phyloP scores from a whole-genome alignment of 352 stramenopile species.

The Phytopythium mirpurense region DNA sequence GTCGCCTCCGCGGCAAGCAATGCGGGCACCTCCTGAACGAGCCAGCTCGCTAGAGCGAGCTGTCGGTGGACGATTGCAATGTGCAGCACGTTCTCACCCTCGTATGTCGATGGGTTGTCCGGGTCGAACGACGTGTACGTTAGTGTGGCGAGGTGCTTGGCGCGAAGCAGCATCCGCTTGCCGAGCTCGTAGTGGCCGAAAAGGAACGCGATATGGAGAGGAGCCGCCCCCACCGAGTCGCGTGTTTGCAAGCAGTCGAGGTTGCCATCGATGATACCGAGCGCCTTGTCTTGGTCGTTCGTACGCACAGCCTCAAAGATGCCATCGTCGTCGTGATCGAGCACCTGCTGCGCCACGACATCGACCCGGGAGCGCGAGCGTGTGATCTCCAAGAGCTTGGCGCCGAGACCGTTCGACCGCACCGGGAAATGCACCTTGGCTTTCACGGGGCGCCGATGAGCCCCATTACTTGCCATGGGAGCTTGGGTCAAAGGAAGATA shows the following conservation, averaged over 20 bases:
- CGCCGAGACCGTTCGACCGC: background rate
- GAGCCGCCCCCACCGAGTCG: slow-evolving; percentile 43
- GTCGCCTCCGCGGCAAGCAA: slow-evolving; percentile 41
- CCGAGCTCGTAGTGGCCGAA: slow-evolving; percentile 54
- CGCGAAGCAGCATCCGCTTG: slow-evolving; percentile 30
- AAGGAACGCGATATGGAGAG: slow-evolving; percentile 51
- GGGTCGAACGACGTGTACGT: slow-evolving; percentile 31
- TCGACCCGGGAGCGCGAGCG: slow-evolving; percentile 19
- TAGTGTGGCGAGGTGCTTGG: slow-evolving; percentile 22
- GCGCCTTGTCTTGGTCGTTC: slow-evolving; percentile 24
- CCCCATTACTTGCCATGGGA: background rate
- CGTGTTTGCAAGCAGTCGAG: slow-evolving; percentile 28
- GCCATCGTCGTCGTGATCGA: slow-evolving; percentile 42
- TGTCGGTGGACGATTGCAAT: slow-evolving; percentile 58
- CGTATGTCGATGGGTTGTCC: slow-evolving; percentile 37
- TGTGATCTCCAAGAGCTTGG: background rate
- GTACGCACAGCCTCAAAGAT: slow-evolving; percentile 48
- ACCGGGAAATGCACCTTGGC: background rate
- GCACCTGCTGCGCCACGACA: slow-evolving; percentile 52
- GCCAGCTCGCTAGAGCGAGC: slow-evolving; percentile 28
- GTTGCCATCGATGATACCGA: slow-evolving; percentile 30
- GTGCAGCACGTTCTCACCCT: slow-evolving; percentile 62
- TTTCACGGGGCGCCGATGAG: background rate
- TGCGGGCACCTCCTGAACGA: slow-evolving; percentile 28
- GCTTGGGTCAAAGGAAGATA: background rate